Evolutionary conservation across 768 basidiomycete genomes (phyloP).

Genomic region (Tylopilus sp.): DNA sequence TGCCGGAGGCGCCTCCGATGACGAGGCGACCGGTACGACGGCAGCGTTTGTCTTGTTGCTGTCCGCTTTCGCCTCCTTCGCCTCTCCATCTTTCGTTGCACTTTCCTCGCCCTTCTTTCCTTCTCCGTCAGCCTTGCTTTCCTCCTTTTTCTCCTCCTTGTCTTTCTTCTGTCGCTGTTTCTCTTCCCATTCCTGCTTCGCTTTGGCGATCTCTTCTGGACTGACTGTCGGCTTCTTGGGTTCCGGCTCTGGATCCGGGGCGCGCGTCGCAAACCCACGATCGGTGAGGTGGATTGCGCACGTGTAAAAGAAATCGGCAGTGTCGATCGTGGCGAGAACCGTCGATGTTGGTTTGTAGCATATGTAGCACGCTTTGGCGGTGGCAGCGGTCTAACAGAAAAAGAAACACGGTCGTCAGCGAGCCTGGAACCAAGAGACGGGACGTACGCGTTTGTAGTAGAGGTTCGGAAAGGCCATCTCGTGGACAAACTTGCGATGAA

Average conservation of each 20-base stretch:
- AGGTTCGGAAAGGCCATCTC: constrained; percentile 65
- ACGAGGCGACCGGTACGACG: constrained; percentile 22
- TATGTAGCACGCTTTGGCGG: constrained; percentile 72
- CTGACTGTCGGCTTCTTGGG: constrained; percentile 35
- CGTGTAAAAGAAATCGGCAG: constrained; percentile 82
- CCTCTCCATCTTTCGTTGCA: constrained; percentile 30
- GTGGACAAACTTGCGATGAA: too few relatives aligned
- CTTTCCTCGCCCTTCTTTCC: constrained; percentile 15
- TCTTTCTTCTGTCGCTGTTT: constrained; percentile 60
- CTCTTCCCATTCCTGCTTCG: constrained; percentile 79
- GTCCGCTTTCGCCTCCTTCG: constrained; percentile 31
- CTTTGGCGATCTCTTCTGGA: constrained; percentile 72
- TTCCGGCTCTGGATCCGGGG: constrained; percentile 42
- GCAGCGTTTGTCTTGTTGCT: constrained; percentile 17
- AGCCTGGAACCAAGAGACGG: not conserved
- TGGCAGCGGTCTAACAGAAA: constrained; percentile 71
- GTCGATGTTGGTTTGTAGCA: constrained; percentile 79
- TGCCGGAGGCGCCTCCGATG: constrained; percentile 29
- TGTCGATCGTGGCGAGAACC: constrained; percentile 81
- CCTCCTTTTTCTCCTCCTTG: constrained; percentile 46
- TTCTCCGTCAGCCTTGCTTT: constrained; percentile 31
- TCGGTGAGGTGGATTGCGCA: constrained; percentile 83
- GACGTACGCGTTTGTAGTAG: constrained; percentile 84
- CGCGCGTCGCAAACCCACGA: constrained; percentile 62
- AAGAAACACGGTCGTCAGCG: not conserved